Evolutionary conservation across 83 land plant species (phyloP), one percentile per base, ranked within the genome.

Genomic region (Diphasiastrum complanatum): DNA sequence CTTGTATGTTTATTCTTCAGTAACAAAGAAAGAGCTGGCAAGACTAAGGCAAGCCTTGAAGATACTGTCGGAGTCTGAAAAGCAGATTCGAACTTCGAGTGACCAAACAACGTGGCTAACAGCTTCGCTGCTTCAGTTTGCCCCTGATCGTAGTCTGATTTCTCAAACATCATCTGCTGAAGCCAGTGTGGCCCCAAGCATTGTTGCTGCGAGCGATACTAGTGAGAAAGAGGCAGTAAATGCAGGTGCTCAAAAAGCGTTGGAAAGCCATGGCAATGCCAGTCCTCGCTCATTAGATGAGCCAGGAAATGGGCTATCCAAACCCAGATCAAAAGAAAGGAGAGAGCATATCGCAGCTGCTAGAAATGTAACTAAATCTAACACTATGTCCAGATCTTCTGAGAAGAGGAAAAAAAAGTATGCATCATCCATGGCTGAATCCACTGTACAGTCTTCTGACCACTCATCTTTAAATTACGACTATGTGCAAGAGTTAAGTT

Each of bases 91-190:
- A 27, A 35, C 59, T 11, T 55, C 59, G 1, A 55, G 34, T 35
- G 59, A 55, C 19, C 59, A 55, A 32, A 11, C 35, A 11, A 55
- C 59, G 38, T 55, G 59, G 59, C 34, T 55, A 27, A 55, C 59
- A 55, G 59, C 59, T 0, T 16, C 30, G 11, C 14, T 55, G 10
- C 59, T 55, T 11, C 59, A 55, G 59, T 55, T 55, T 24, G 59
- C 59, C 14, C 59, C 34, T 6, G 59, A 55, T 25, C 16, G 35
- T 16, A 16, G 35, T 11, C 6, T 11, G 26, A 32, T 32, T 27
- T 55, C 31, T 11, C 59, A 31, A 27, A 27, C 34, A 26, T 20
- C 28, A 20, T 55, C 35, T 1, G 27, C 18, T 14, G 34, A 6
- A 12, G 14, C 59, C 0, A 26, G 38, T 55, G 34, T 5, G 18